Percentiles rank a stretch among this genome's conserved stretches.
Conservation (phyloP, 345 rosid species). For the Gossypium stocksii region DNA sequence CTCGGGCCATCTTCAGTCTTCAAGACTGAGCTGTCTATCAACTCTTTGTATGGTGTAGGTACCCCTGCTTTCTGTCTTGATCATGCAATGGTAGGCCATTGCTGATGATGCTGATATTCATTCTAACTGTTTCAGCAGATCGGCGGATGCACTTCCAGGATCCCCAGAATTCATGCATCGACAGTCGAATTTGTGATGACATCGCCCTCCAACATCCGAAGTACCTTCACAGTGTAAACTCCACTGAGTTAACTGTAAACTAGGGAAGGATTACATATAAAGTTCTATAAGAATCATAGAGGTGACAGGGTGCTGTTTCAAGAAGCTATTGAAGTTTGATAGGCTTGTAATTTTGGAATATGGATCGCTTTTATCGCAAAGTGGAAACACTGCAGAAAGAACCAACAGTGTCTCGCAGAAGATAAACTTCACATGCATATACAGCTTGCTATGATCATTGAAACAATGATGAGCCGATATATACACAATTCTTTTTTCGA, state of each 20-base stretch:
- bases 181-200: slow-evolving; percentile 31
- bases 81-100: neutral
- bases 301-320: no score
- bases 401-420: no score
- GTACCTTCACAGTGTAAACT: slow-evolving; percentile 49
- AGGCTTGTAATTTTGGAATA: no score
- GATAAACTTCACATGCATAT: no score
- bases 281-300: neutral
- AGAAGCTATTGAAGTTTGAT: no score
- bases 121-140: neutral
- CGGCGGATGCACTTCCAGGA: neutral
- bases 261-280: neutral
- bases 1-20: neutral
- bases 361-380: no score
- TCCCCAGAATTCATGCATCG: slow-evolving; percentile 6
- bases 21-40: neutral
- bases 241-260: neutral
- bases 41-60: neutral
- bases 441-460: neutral
- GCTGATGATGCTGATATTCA: neutral
- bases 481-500: neutral
- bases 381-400: no score
- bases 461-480: slow-evolving; percentile 1
- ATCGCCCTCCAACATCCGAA: slow-evolving; percentile 80
- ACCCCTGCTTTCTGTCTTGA: neutral